Base-by-base conservation (phyloP, 352 stramenopile genomes). In the Blastocystis sp. region DNA sequence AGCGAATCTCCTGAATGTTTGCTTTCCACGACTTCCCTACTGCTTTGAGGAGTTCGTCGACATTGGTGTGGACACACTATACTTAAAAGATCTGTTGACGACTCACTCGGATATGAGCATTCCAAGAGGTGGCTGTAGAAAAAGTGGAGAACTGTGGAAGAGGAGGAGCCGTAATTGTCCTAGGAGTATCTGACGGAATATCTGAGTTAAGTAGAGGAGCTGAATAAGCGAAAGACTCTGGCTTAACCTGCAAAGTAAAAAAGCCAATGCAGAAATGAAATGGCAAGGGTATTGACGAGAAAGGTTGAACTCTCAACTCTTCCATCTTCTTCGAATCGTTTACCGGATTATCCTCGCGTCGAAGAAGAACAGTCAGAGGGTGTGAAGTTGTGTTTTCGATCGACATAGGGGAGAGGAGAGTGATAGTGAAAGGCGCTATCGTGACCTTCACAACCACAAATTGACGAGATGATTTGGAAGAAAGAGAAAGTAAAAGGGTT, bases 381-480 rank as follows among this genome's bases (percentile, higher is more conserved):
- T 54, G 26, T 11, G 53, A 66, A 8, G 73, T 85, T 4, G 30
- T 11, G 37, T 85, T 85, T 9, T 41, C 8, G n/a, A 66, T 53
- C 8, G 34, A 43, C 20, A 85, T 43, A 18, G 50, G 47, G 20
- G 73, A 66, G 20, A 53, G 9, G 16, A 85, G 53, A 8, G 43
- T 65, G 26, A 85, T 16, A 30, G 50, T 65, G 9, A 65, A 30
- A 20, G 73, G 73, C 6, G 53, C 30, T 11, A 65, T 34, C 0
- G 47, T 85, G 47, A 85, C 41, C 30, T 37, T 34, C 13, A 45
- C 73, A 16, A 85, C 9, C 9, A 85, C n/a, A 41, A 76, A 76
- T 50, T 55, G 65, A 43, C 39, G 34, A 43, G 43, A 56, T 55
- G 43, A 45, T 24, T 54, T 24, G 7, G 73, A 85, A n/a, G n/a